phyloP scores from a whole-genome alignment of 805 yeast genomes.

The Saturnispora gosingensis region DNA sequence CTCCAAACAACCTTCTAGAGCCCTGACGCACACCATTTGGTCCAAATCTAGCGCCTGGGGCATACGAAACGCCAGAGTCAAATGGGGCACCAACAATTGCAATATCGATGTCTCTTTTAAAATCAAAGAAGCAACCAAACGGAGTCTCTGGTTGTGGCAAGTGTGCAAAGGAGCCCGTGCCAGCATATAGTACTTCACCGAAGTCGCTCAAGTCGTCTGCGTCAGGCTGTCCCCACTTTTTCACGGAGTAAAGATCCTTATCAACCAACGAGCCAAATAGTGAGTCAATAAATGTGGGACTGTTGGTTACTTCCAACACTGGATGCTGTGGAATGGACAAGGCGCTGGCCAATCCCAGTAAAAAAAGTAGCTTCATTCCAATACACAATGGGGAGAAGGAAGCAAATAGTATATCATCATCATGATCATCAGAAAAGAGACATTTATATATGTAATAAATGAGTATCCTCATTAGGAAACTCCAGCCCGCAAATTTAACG shows the following conservation, averaged over 20 bases:
- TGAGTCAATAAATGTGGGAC: neutral
- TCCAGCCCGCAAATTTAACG: neutral
- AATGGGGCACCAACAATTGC: slow-evolving; percentile 54
- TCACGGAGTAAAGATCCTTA: slow-evolving; percentile 3
- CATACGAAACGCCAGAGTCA: slow-evolving; percentile 46
- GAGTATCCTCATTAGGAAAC: neutral
- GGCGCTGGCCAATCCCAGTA: neutral
- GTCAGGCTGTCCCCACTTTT: slow-evolving; percentile 25
- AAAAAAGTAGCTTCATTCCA: neutral
- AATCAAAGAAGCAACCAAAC: slow-evolving; percentile 35
- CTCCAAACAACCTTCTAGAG: slow-evolving; percentile 37
- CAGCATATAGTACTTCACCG: slow-evolving; percentile 31
- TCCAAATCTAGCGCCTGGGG: slow-evolving; percentile 54
- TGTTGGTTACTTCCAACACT: neutral
- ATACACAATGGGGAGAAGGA: neutral
- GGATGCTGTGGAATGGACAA: neutral
- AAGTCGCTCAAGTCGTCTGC: slow-evolving; percentile 31
- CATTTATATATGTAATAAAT: neutral
- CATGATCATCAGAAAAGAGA: neutral
- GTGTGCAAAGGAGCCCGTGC: slow-evolving; percentile 48
- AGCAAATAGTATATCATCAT: neutral
- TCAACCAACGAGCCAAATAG: neutral
- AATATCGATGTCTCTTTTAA: slow-evolving; percentile 34
- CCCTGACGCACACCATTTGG: slow-evolving; percentile 39
- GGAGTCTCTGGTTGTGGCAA: slow-evolving; percentile 31